Evolutionary conservation across 768 basidiomycete genomes (phyloP).

Genomic region (Gymnopilus dilepis): DNA sequence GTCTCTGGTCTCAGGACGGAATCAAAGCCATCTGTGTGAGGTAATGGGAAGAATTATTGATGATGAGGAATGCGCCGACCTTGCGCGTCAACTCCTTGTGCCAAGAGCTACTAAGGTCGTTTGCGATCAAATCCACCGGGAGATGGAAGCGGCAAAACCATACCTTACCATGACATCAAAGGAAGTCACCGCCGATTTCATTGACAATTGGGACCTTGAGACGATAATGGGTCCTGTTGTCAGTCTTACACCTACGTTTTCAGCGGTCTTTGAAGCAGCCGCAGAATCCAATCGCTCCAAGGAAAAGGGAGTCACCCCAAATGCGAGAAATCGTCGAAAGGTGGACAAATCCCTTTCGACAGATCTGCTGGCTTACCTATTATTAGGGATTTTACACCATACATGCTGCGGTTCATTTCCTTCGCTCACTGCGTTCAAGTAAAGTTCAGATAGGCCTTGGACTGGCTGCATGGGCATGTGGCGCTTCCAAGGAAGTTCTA

Average conservation of each 20-base stretch:
- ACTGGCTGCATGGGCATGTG: conserved; percentile 18
- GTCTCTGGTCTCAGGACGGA: not conserved
- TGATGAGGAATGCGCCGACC: not conserved
- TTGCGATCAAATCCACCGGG: conserved; percentile 19
- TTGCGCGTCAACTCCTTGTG: not conserved
- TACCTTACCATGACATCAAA: conserved; percentile 22
- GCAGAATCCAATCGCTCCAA: conserved; percentile 19
- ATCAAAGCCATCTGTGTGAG: not conserved
- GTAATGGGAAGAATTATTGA: not conserved
- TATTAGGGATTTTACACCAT: conserved; percentile 17
- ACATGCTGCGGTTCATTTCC: conserved; percentile 17
- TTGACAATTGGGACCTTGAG: conserved; percentile 27
- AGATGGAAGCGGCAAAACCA: conserved; percentile 32
- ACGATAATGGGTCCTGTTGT: conserved; percentile 25
- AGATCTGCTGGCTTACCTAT: not conserved
- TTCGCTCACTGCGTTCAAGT: conserved; percentile 12
- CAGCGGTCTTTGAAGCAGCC: conserved; percentile 24
- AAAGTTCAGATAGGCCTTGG: conserved; percentile 21
- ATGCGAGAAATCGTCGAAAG: conserved; percentile 5
- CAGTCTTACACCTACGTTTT: conserved; percentile 20
- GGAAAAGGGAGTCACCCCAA: conserved; percentile 13
- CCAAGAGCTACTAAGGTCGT: conserved; percentile 24
- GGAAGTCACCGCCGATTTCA: conserved; percentile 26
- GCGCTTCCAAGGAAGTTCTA: conserved; percentile 18
- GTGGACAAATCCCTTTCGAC: not conserved